Conservation (phyloP, 768 basidiomycete species). For the Leccinum sublutescens region DNA sequence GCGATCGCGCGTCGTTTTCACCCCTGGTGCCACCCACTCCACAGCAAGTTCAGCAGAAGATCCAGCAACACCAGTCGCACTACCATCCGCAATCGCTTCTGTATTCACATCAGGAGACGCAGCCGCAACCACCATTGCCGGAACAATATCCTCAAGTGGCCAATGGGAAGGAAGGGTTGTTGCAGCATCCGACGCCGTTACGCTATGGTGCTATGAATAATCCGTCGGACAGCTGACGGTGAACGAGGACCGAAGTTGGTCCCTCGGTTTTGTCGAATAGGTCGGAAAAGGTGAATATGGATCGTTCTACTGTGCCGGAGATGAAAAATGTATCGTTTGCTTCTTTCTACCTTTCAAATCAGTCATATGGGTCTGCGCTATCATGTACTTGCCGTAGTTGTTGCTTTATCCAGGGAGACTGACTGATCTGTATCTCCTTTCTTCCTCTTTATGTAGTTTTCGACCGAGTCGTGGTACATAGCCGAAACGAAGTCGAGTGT, state of each 20-base stretch:
- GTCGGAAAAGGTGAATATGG: not conserved
- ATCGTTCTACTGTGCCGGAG: not conserved
- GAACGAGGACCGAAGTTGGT: not conserved
- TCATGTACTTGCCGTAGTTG: not conserved
- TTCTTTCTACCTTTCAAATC: not conserved
- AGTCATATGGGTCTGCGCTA: not conserved
- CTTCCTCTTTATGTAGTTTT: not conserved
- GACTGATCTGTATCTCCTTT: not conserved
- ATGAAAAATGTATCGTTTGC: not conserved
- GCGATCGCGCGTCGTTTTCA: slow-evolving; percentile 11
- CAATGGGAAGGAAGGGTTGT: slow-evolving; percentile 7
- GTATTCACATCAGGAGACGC: slow-evolving; percentile 2
- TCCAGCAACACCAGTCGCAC: slow-evolving; percentile 17
- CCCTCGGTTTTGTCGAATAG: not conserved
- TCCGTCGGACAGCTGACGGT: slow-evolving; percentile 13
- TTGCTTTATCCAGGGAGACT: not conserved
- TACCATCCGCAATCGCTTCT: not conserved
- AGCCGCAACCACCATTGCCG: not conserved
- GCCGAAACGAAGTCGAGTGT: not conserved
- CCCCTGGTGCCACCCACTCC: slow-evolving; percentile 13
- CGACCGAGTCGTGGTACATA: not conserved
- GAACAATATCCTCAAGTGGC: not conserved
- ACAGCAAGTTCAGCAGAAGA: slow-evolving; percentile 18
- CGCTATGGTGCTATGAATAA: slow-evolving; percentile 17
- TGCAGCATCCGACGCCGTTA: slow-evolving; percentile 11